Evolutionary conservation across 352 stramenopile species (phyloP), one percentile per base, ranked within the genome.

Genomic region (Phytopythium aichiense): DNA sequence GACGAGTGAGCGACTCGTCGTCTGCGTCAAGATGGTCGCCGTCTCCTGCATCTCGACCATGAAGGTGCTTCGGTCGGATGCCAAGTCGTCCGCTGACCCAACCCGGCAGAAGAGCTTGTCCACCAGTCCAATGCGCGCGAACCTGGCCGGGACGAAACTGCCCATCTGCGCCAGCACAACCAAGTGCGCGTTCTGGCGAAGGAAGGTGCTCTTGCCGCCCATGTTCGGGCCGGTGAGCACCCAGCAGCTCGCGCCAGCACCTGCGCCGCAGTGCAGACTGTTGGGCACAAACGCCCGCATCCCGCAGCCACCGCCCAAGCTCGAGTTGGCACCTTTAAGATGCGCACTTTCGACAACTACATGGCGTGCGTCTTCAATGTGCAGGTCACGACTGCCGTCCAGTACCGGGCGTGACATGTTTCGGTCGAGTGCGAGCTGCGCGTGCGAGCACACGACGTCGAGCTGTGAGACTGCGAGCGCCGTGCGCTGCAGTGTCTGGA

Each of bases 11-110:
- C 74, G 73, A n/a, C 67, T 62, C 15, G 85, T 95, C 6, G 88
- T 85, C 28, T 91, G 79, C 9, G 67, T 81, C 8, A 95, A 60
- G 52, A 95, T 87, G 40, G 80, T 87, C 25, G 85, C 73, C 0
- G 86, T 93, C 67, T 96, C 88, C 65, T 92, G 68, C 87, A 96
- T 95, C 65, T 96, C 88, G 9, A 94, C 77, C 72, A 95, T 79
- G 56, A 96, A 95, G 2, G 88, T 96, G 49, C 85, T 95, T 43
- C 79, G 82, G 63, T 92, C 85, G 1, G 79, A 78, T 11, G 81
- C 81, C 25, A 95, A 58, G 51, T 95, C 85, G 61, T 96, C 88
- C 1, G 79, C 81, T 3, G 88, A 91, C 4, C 88, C 88, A 5
- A 96, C 84, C 1, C 88, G 77, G 35, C 81, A 90, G 56, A 95